These are phyloP conservation scores for Diaporthe longicolla DNA, from an alignment of 2,329 filamentous ascomycete genomes.

Conservation along the genomic window DNA sequence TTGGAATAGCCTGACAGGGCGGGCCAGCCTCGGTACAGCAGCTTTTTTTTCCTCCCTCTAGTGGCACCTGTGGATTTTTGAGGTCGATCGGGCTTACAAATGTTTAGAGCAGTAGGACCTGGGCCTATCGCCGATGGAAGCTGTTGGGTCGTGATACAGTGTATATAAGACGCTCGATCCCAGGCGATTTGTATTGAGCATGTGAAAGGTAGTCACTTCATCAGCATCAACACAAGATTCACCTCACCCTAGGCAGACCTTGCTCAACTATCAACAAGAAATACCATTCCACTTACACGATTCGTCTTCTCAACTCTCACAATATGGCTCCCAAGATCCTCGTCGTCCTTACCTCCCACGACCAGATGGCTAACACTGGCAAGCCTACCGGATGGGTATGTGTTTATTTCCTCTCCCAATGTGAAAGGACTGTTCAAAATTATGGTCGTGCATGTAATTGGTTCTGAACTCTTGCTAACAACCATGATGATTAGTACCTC, in stretches of 20 bases:
- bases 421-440: background rate
- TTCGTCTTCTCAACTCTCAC: background rate
- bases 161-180: constrained; percentile 25
- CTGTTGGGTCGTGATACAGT: background rate
- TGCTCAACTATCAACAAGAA: background rate
- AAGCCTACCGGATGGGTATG: constrained; percentile 74
- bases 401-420: background rate
- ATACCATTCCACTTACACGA: constrained; percentile 9
- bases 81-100: constrained; percentile 30
- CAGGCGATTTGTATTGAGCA: background rate
- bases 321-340: constrained; percentile 73
- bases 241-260: background rate
- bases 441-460: background rate
- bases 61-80: background rate
- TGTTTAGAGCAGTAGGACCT: background rate
- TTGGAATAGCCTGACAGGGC: background rate
- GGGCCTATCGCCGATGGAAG: constrained; percentile 1
- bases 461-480: background rate
- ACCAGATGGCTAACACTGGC: constrained; percentile 62
- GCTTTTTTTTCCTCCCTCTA: background rate
- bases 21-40: constrained; percentile 17
- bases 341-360: constrained; percentile 77
- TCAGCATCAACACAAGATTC: too few species aligned
- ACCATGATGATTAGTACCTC: constrained; percentile 60
- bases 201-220: constrained; percentile 1